Conservation (phyloP, 257 asterid species). For the Solanum bulbocastanum region DNA sequence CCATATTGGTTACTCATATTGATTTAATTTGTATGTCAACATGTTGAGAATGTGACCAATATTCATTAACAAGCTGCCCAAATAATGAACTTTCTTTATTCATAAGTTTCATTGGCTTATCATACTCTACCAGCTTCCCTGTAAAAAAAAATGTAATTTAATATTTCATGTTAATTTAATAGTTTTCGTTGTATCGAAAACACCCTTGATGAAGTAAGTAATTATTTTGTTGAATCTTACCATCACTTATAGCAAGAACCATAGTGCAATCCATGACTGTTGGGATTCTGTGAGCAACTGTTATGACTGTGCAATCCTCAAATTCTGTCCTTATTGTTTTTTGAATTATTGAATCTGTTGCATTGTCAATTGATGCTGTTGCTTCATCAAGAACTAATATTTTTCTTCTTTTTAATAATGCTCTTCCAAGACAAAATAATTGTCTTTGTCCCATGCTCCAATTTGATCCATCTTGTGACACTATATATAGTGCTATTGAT, state of each 20-base stretch:
- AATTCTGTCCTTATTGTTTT: slow-evolving; percentile 16
- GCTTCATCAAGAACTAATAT: slow-evolving; percentile 31
- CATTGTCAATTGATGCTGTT: slow-evolving; percentile 32
- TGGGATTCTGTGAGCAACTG: slow-evolving; percentile 34
- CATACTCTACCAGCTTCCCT: slow-evolving; percentile 26
- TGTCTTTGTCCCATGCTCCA: slow-evolving; percentile 43
- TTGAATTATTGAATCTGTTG: slow-evolving; percentile 22
- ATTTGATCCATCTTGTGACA: slow-evolving; percentile 24
- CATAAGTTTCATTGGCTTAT: slow-evolving; percentile 19
- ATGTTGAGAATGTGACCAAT: slow-evolving; percentile 11
- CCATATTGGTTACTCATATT: not conserved
- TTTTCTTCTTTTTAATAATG: slow-evolving; percentile 18
- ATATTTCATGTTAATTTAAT: not conserved
- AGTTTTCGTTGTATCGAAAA: not conserved
- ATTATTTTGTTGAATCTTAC: not conserved
- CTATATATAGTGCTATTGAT: not conserved
- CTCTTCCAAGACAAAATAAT: slow-evolving; percentile 26
- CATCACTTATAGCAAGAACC: slow-evolving; percentile 30
- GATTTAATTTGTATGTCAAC: not conserved
- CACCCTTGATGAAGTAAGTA: not conserved
- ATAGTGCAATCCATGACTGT: slow-evolving; percentile 28
- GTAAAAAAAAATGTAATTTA: not conserved
- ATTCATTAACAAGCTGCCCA: slow-evolving; percentile 27
- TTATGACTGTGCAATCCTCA: slow-evolving; percentile 22
- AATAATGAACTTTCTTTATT: slow-evolving; percentile 14